A percentile compares a stretch with the other conserved stretches of the same genome.
Conservation (phyloP, 2,329 filamentous ascomycete species). For the Zarea fungicola region DNA sequence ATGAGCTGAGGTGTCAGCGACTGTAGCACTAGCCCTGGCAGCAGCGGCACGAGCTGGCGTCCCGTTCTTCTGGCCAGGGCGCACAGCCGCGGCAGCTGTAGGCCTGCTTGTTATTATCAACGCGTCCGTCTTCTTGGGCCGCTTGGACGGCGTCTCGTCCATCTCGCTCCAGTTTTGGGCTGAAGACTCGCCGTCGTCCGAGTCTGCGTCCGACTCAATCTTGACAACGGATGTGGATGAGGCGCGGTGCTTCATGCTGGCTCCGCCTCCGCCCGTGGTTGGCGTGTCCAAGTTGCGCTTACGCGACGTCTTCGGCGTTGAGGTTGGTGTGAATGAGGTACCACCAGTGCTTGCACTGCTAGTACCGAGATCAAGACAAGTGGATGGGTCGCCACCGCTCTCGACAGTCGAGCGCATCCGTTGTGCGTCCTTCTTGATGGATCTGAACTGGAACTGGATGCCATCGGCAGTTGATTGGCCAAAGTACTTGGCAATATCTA, state of each 20-base stretch:
- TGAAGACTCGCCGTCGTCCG: constrained; percentile 23
- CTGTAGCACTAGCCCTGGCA: constrained; percentile 28
- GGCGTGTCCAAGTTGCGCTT: constrained; percentile 20
- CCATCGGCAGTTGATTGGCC: constrained; percentile 53
- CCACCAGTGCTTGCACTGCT: too few species aligned
- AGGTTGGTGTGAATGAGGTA: constrained; percentile 23
- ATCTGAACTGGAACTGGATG: constrained; percentile 56
- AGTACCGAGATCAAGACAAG: constrained; percentile 27
- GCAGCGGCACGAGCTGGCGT: constrained; percentile 29
- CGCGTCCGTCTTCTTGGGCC: constrained; percentile 21
- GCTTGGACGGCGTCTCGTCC: constrained; percentile 35
- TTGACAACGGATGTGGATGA: constrained; percentile 16
- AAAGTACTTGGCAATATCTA: constrained; percentile 56
- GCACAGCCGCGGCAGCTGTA: neutral
- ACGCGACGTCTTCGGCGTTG: constrained; percentile 19
- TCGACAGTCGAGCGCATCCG: constrained; percentile 40
- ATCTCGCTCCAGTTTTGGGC: constrained; percentile 25
- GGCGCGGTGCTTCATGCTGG: constrained; percentile 10
- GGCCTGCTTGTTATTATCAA: too few species aligned
- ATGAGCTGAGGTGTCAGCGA: constrained; percentile 25
- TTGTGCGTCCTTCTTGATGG: constrained; percentile 49
- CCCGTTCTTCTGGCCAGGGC: constrained; percentile 20
- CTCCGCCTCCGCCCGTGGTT: constrained; percentile 21
- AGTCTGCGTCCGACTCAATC: constrained; percentile 19
- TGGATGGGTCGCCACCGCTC: constrained; percentile 41